Evolutionary conservation across 2,329 filamentous ascomycete genomes (phyloP), one percentile per base, ranked within the genome.

Genomic region (Didymella exigua): DNA sequence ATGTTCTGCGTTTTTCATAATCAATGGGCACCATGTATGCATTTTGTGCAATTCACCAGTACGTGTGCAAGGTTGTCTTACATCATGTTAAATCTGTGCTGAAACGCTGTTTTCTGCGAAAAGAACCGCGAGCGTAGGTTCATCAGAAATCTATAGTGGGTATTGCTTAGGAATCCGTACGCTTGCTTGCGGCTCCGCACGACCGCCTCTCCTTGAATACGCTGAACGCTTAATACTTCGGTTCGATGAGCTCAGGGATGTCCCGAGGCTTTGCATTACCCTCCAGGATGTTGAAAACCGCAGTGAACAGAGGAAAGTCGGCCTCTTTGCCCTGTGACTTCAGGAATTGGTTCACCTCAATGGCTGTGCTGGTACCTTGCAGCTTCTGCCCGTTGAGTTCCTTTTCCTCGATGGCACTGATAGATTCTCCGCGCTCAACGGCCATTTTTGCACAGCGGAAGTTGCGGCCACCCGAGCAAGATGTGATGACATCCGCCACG

Each of bases 371-470:
- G 0, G 92, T 98, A 31, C 95, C 95, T 79, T 99, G 95, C 55
- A 99, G 81, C 80, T 96, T 96, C 82, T 99, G 95, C 13, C 95
- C 95, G 73, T 99, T 98, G 59, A 99, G 83, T 74, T 97, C 93
- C 55, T 87, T 84, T 71, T 85, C 84, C 81, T 99, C 95, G 37
- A 99, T 88, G 76, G 98, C 91, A 64, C 89, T 86, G 33, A 99
- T 91, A 8, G 85, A 83, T 63, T 93, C 82, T 26, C 89, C 88
- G 70, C 89, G 86, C 79, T 93, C 85, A 27, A 96, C 86, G 23
- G 90, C 88, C 81, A 93, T 87, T 82, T 89, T 96, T 44, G 95
- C 93, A 75, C 93, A 98, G 53, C 90, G 87, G 81, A 95, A 96
- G 79, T 99, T 99, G 58, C 95, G 86, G 11, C 95, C 95, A 59